Percentiles rank a stretch among this genome's conserved stretches.
These are phyloP conservation scores for Plasmopara viticola DNA, from an alignment of 352 stramenopile genomes.

Conservation along the genomic window DNA sequence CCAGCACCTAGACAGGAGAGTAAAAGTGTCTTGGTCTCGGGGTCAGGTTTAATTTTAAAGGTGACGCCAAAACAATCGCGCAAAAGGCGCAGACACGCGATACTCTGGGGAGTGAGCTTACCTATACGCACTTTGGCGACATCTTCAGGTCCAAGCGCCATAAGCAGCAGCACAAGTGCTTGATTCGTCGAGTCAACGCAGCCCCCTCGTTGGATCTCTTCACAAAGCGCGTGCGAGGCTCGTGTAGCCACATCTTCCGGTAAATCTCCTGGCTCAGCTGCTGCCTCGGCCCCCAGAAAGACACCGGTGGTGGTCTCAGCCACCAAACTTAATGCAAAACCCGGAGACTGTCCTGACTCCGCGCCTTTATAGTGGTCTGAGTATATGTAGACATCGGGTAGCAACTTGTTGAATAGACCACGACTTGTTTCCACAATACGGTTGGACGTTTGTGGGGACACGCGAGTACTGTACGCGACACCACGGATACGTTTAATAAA, in stretches of 20 bases:
- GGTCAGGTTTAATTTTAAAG: constrained; percentile 91
- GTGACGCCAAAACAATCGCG: constrained; percentile 91
- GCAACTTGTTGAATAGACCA: constrained; percentile 96
- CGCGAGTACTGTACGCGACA: constrained; percentile 93
- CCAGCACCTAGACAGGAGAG: constrained; percentile 91
- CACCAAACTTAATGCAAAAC: constrained; percentile 92
- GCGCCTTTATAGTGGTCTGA: constrained; percentile 96
- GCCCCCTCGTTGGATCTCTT: constrained; percentile 93
- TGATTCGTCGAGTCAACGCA: constrained; percentile 95
- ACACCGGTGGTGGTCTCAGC: constrained; percentile 96
- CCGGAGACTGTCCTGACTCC: constrained; percentile 85
- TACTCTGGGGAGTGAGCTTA: constrained; percentile 85
- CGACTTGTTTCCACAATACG: constrained; percentile 94
- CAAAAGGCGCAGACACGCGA: constrained; percentile 86
- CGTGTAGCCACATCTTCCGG: constrained; percentile 95
- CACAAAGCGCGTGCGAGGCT: constrained; percentile 91
- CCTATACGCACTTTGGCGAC: constrained; percentile 92
- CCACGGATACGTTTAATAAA: constrained; percentile 98
- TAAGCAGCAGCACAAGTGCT: constrained; percentile 94
- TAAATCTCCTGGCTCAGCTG: constrained; percentile 73
- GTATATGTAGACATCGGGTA: constrained; percentile 99
- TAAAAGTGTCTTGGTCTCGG: constrained; percentile 86
- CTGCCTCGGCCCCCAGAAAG: constrained; percentile 90
- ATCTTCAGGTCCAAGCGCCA: constrained; percentile 97
- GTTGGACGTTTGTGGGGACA: constrained; percentile 96